Evolutionary conservation across 2,329 filamentous ascomycete genomes (phyloP).

Genomic region (Sporothrix euskadiensis): DNA sequence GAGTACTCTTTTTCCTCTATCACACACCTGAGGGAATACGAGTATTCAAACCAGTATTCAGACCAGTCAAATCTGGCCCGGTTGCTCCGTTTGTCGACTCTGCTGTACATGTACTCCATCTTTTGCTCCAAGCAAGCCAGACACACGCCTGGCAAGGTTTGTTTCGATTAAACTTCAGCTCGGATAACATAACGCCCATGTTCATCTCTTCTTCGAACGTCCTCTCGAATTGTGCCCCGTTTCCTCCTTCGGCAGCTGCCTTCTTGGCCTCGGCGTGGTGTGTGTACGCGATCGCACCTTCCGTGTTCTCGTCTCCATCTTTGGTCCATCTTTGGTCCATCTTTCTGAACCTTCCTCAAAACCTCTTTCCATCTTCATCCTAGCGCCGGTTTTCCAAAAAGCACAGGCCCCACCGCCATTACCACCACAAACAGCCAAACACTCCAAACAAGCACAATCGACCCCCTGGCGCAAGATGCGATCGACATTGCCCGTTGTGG

Average conservation of each 20-base stretch:
- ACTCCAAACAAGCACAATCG: background rate
- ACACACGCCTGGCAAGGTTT: background rate
- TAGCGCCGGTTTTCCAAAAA: background rate
- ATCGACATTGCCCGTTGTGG: slow-evolving; percentile 20
- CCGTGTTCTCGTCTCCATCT: background rate
- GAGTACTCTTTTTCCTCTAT: background rate
- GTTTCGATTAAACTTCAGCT: background rate
- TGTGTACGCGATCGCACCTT: background rate
- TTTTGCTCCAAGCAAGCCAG: background rate
- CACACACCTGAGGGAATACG: background rate
- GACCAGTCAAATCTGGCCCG: background rate
- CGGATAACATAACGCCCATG: background rate
- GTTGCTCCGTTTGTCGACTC: background rate
- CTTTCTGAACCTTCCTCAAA: background rate
- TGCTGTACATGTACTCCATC: background rate
- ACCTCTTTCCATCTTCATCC: slow-evolving; percentile 23
- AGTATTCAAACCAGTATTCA: background rate
- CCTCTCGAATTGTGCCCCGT: background rate
- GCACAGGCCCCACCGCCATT: background rate
- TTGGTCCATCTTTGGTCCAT: no score
- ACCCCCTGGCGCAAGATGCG: slow-evolving; percentile 15
- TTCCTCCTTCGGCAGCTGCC: slow-evolving; percentile 16
- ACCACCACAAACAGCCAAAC: background rate
- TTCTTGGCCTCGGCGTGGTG: background rate
- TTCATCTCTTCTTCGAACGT: background rate